Base-by-base conservation (phyloP, 306 rosid genomes). In the Vigna reflexopilosa region DNA sequence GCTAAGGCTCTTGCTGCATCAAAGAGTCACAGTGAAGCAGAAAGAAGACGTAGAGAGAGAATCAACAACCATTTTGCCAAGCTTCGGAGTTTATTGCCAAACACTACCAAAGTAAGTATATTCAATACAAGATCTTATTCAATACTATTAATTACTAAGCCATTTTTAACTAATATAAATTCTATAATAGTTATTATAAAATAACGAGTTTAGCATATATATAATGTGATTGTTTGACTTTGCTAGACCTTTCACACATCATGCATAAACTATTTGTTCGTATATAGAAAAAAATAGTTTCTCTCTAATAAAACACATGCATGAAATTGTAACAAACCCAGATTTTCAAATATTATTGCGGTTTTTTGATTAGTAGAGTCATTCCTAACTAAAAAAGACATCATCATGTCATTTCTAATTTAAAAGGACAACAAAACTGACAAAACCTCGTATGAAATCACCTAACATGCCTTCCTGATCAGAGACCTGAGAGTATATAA, bases 1-100 rank as follows among this genome's bases (percentile, higher is more conserved):
- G 98, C 98, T 16, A 93, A 91, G 77, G 98, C 98, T 15, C 92
- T 93, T 22, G 98, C 98, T 4, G 97, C 97, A 7, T 93, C 98
- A 0, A 93, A 91, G 81, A 91, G 96, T 56, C 98, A 93, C 76
- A 93, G 97, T 63, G 98, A 93, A 47, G 98, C 98, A 51, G 98
- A 93, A 76, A 82, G 98, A 75, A 87, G 97, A 75, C 90, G 98
- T 68, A 86, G 98, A 83, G 98, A 93, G 85, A 87, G 98, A 83
- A 93, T 93, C 92, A 93, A 93, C 49, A 93, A 93, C 80, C 98
- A 93, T 56, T 96, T 93, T 56, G 97, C 98, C 19, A 93, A 91
- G 79, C 79, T 93, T 44, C 90, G 98, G 9, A 93, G 97, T 88
- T 83, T 93, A 68, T 84, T 93, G 67, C 98, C 98, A 34, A 93